Conservation (phyloP, 192 early-diverging fungal genomes). For the Podila verticillata region DNA sequence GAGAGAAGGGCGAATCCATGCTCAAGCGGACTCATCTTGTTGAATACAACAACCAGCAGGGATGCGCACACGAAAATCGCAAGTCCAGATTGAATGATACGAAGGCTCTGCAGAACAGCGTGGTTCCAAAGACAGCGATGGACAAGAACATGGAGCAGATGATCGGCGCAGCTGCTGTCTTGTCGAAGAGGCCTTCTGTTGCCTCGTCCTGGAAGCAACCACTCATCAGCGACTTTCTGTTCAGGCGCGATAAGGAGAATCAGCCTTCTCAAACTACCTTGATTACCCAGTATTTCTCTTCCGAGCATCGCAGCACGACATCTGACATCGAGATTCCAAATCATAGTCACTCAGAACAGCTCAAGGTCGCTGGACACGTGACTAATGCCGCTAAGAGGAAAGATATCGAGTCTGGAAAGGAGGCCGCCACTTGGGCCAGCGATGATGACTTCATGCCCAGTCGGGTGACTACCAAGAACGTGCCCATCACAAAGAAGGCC, state of each 20-base stretch:
- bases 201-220: background rate
- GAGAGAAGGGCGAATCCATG: background rate
- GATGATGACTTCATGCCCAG: too few species aligned
- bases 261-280: conserved; percentile 4
- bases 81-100: conserved; percentile 1
- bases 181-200: background rate
- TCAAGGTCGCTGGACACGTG: too few species aligned
- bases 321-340: too few species aligned
- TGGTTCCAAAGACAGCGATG: background rate
- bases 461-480: too few species aligned
- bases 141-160: background rate
- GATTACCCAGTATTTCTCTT: background rate
- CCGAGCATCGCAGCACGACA: too few species aligned
- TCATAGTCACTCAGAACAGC: too few species aligned
- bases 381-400: too few species aligned
- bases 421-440: too few species aligned
- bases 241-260: conserved; percentile 7
- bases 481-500: too few species aligned
- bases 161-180: background rate
- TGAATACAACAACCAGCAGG: background rate
- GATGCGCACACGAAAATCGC: conserved; percentile 1
- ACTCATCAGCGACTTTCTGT: conserved; percentile 6
- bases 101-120: conserved; percentile 7
- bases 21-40: conserved; percentile 2
- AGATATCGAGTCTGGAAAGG: too few species aligned